These are phyloP conservation scores for Lithohypha guttulata DNA, from an alignment of 2,329 filamentous ascomycete genomes.

Conservation along the genomic window DNA sequence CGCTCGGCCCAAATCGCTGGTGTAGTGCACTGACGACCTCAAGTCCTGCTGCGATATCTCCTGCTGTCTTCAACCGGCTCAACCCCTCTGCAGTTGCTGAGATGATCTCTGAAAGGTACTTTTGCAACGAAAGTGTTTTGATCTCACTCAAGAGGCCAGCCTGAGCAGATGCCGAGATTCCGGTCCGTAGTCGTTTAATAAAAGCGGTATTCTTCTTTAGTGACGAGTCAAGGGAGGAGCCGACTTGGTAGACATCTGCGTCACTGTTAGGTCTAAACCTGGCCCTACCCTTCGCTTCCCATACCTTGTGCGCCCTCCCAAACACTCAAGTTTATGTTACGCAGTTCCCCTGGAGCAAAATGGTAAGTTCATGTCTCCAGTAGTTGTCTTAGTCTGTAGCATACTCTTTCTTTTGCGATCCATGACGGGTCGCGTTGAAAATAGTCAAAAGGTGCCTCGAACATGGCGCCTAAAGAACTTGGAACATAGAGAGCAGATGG, in stretches of 20 bases:
- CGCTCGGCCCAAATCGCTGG: slow-evolving; percentile 79
- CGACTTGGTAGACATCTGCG: slow-evolving; percentile 66
- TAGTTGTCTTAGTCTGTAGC: slow-evolving; percentile 15
- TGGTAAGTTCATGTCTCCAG: no score
- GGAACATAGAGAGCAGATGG: slow-evolving; percentile 9
- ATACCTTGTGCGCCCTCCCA: slow-evolving; percentile 84
- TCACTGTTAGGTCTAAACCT: neutral
- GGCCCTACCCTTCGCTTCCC: slow-evolving; percentile 13
- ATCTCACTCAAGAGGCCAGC: slow-evolving; percentile 83
- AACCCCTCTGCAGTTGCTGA: slow-evolving; percentile 91
- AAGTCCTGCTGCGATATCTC: slow-evolving; percentile 83
- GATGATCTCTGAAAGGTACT: slow-evolving; percentile 94
- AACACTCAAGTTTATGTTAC: slow-evolving; percentile 72
- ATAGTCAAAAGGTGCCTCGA: slow-evolving; percentile 15
- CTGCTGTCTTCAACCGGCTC: slow-evolving; percentile 78
- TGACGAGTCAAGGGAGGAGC: slow-evolving; percentile 77
- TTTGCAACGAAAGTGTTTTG: slow-evolving; percentile 79
- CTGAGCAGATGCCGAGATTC: slow-evolving; percentile 68
- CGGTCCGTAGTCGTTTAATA: slow-evolving; percentile 88
- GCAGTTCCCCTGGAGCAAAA: slow-evolving; percentile 79
- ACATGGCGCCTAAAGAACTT: slow-evolving; percentile 18
- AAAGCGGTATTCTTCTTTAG: slow-evolving; percentile 98
- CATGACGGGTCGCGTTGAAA: slow-evolving; percentile 28
- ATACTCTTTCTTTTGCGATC: slow-evolving; percentile 42
- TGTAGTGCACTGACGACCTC: slow-evolving; percentile 93